Evolutionary conservation across 2,329 filamentous ascomycete genomes (phyloP).

Genomic region (Venturia asperata): DNA sequence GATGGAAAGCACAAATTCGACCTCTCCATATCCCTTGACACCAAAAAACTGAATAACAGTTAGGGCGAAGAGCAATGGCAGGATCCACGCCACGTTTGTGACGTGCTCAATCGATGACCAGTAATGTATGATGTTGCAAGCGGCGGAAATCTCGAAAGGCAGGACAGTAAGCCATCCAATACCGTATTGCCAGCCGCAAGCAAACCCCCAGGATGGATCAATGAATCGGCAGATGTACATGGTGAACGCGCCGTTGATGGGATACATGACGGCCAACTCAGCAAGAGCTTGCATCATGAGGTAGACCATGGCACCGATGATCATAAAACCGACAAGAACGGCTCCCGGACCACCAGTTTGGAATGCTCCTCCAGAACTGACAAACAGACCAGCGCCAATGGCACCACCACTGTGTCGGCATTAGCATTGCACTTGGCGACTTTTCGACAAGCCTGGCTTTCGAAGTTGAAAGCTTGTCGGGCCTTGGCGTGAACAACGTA

Average conservation of each 20-base stretch:
- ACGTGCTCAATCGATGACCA: conserved; percentile 28
- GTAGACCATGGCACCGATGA: conserved; percentile 40
- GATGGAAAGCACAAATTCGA: conserved; percentile 52
- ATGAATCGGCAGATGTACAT: conserved; percentile 24
- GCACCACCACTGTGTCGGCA: conserved; percentile 15
- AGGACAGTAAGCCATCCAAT: conserved; percentile 20
- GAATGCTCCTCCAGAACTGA: conserved; percentile 29
- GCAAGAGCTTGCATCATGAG: conserved; percentile 22
- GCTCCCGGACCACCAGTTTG: conserved; percentile 19
- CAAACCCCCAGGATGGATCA: conserved; percentile 25
- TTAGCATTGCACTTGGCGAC: neutral
- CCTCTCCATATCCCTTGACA: conserved; percentile 38
- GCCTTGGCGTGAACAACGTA: conserved; percentile 9
- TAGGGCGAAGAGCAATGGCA: conserved; percentile 33
- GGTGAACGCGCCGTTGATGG: conserved; percentile 21
- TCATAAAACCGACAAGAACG: conserved; percentile 40
- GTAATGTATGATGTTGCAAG: conserved; percentile 33
- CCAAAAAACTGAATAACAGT: conserved; percentile 34
- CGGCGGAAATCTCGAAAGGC: conserved; percentile 31
- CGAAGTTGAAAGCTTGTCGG: neutral
- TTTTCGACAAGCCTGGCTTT: neutral
- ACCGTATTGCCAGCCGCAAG: conserved; percentile 28
- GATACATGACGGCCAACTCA: conserved; percentile 23
- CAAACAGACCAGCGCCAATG: conserved; percentile 36
- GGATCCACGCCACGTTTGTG: conserved; percentile 32